Percentiles rank a stretch among this genome's conserved stretches.
These are phyloP conservation scores for Tephrocybe sp. DNA, from an alignment of 768 basidiomycete species.

Conservation along the genomic window DNA sequence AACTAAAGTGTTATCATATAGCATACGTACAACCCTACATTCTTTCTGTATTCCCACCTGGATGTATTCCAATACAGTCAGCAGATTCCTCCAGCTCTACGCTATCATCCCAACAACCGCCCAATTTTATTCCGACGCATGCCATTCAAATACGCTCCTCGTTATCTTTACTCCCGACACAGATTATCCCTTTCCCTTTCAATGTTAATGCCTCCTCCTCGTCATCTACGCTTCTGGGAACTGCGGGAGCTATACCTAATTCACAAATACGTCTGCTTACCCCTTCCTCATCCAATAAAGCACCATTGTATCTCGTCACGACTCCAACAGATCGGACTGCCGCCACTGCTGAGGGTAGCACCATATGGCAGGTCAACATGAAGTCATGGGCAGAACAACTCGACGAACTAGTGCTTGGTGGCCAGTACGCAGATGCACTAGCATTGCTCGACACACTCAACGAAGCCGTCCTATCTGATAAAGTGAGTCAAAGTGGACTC, in stretches of 20 bases:
- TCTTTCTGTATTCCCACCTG: conserved; percentile 71
- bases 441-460: conserved; percentile 74
- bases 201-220: conserved; percentile 34
- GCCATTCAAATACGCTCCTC: conserved; percentile 74
- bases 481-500: conserved; percentile 36
- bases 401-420: conserved; percentile 74
- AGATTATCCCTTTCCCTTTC: conserved; percentile 69
- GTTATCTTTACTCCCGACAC: conserved; percentile 57
- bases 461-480: conserved; percentile 56
- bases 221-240: conserved; percentile 22
- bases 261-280: conserved; percentile 66
- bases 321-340: conserved; percentile 74
- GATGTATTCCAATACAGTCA: conserved; percentile 43
- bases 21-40: conserved; percentile 79
- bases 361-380: conserved; percentile 76
- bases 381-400: conserved; percentile 78
- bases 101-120: conserved; percentile 24
- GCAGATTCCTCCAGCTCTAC: conserved; percentile 23
- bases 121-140: conserved; percentile 50
- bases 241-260: conserved; percentile 31
- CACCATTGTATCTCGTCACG: conserved; percentile 62
- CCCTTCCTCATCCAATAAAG: conserved; percentile 49
- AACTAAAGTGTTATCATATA: conserved; percentile 21
- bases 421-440: conserved; percentile 78
- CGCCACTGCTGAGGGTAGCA: conserved; percentile 68